Evolutionary conservation across 2,329 filamentous ascomycete genomes (phyloP).

Genomic region (Sclerotinia glacialis): DNA sequence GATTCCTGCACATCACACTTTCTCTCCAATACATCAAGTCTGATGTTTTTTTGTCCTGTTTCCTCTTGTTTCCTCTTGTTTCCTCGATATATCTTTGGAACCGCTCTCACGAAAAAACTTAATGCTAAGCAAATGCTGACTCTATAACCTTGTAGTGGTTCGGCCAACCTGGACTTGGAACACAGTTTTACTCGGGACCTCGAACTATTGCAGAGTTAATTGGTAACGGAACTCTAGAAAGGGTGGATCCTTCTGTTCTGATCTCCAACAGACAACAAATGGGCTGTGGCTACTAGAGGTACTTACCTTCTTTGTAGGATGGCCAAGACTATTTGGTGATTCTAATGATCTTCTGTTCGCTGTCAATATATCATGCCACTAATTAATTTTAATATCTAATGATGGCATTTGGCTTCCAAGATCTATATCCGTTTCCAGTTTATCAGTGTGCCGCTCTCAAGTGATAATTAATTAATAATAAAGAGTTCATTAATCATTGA

Average conservation of each 20-base stretch:
- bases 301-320: background rate
- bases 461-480: background rate
- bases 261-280: constrained; percentile 4
- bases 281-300: constrained; percentile 1
- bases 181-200: background rate
- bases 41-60: no score
- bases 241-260: constrained; percentile 12
- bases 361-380: background rate
- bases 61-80: background rate
- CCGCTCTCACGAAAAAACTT: background rate
- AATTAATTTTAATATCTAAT: background rate
- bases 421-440: no score
- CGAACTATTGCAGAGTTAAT: background rate
- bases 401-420: background rate
- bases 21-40: no score
- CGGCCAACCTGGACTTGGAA: constrained; percentile 17
- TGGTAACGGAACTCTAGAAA: background rate
- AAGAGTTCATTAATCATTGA: no score
- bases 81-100: accelerated
- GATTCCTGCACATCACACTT: background rate
- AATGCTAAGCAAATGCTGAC: background rate
- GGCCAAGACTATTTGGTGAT: no score
- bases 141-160: background rate
- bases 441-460: background rate
- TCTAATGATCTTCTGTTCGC: background rate